Evolutionary conservation across 192 early-diverging fungal genomes (phyloP).

Genomic region (Backusella westeae): DNA sequence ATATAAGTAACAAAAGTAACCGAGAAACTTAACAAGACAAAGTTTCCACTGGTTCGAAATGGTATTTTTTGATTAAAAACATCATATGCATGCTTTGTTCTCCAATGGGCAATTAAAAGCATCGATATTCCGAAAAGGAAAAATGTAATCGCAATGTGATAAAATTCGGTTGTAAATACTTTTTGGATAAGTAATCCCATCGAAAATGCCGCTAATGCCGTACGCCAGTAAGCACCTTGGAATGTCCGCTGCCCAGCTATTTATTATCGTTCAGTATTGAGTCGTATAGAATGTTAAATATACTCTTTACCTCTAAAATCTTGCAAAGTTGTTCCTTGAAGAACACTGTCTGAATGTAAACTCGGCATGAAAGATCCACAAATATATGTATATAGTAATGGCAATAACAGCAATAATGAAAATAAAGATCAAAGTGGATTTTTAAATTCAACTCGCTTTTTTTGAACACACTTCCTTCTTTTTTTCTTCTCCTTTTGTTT

Average conservation of each 20-base stretch:
- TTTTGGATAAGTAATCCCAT: slow-evolving; percentile 5
- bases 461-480: background rate
- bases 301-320: background rate
- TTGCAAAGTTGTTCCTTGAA: background rate
- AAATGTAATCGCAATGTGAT: background rate
- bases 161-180: background rate
- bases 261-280: background rate
- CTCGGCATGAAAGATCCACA: background rate
- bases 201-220: background rate
- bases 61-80: background rate
- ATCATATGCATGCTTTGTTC: background rate
- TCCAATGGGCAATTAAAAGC: background rate
- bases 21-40: background rate
- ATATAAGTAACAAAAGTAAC: slow-evolving; percentile 1
- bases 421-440: background rate
- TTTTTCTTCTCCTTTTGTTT: background rate
- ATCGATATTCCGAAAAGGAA: background rate
- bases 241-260: background rate
- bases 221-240: background rate
- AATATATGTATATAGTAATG: background rate
- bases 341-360: background rate
- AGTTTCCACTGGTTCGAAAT: background rate
- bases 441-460: background rate
- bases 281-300: background rate
- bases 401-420: background rate